These are phyloP conservation scores for Diphasiastrum complanatum DNA, from an alignment of 83 land plant genomes.

Conservation along the genomic window DNA sequence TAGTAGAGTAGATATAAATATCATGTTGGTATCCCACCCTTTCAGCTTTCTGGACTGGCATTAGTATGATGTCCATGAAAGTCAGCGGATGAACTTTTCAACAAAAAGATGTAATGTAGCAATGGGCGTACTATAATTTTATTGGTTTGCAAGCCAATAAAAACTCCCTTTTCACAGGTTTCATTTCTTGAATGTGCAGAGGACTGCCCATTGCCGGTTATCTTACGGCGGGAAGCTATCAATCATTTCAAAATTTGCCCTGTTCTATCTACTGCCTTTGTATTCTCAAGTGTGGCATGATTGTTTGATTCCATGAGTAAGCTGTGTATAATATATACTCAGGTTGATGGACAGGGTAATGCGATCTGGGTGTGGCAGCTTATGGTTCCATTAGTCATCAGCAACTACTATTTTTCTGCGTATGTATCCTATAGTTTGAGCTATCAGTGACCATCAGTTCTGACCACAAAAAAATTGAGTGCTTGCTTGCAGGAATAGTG, in stretches of 20 bases:
- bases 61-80: too few species aligned
- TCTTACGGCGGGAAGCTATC: neutral
- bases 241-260: neutral
- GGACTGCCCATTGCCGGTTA: neutral
- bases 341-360: neutral
- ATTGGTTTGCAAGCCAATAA: neutral
- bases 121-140: neutral
- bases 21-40: too few species aligned
- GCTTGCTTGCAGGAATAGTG: conserved; percentile 50
- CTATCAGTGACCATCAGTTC: neutral
- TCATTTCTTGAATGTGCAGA: conserved; percentile 9
- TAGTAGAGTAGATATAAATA: too few species aligned
- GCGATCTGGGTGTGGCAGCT: neutral
- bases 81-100: too few species aligned
- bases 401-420: neutral
- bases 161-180: conserved; percentile 9
- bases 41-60: too few species aligned
- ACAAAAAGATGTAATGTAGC: too few species aligned
- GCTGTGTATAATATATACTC: neutral
- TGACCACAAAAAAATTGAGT: neutral
- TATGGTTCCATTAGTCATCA: neutral
- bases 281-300: neutral
- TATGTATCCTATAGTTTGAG: neutral
- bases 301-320: conserved; percentile 3
- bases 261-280: conserved; percentile 1